These are phyloP conservation scores for Erysimum pusillum DNA, from an alignment of 441 rosid species.

Conservation along the genomic window DNA sequence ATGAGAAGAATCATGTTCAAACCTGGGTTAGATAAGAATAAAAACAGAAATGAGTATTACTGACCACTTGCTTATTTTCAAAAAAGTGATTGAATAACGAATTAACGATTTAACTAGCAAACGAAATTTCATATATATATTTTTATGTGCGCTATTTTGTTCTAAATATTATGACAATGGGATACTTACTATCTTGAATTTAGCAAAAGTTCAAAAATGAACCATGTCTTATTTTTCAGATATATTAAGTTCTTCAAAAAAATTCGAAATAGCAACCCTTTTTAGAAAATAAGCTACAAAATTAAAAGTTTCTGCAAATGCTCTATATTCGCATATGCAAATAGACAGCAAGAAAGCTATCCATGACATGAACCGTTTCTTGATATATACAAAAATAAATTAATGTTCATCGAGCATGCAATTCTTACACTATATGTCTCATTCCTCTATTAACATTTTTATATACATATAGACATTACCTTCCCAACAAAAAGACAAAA, in stretches of 20 bases:
- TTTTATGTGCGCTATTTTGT: background rate
- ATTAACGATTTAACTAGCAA: background rate
- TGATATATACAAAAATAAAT: slow-evolving; percentile 5
- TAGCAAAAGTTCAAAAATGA: background rate
- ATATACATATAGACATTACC: slow-evolving; percentile 17
- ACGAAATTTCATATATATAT: slow-evolving; percentile 3
- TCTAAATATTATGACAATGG: background rate
- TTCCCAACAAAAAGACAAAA: slow-evolving; percentile 31
- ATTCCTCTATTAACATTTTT: slow-evolving; percentile 17
- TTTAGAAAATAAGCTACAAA: background rate
- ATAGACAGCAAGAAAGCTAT: background rate
- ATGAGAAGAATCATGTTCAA: too few relatives aligned
- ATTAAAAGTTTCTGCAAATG: background rate
- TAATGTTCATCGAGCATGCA: slow-evolving; percentile 23
- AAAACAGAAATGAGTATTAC: too few relatives aligned
- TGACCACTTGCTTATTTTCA: too few relatives aligned
- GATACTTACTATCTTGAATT: background rate
- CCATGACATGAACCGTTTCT: background rate
- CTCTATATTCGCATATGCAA: slow-evolving; percentile 14
- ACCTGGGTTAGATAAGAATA: too few relatives aligned
- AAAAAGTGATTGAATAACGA: background rate
- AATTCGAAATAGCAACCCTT: background rate
- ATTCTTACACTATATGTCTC: slow-evolving; percentile 8
- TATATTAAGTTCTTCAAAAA: background rate
- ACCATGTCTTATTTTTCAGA: background rate